Evolutionary conservation across 257 asterid species (phyloP), one percentile per base, ranked within the genome.

Genomic region (Nicotiana attenuata): DNA sequence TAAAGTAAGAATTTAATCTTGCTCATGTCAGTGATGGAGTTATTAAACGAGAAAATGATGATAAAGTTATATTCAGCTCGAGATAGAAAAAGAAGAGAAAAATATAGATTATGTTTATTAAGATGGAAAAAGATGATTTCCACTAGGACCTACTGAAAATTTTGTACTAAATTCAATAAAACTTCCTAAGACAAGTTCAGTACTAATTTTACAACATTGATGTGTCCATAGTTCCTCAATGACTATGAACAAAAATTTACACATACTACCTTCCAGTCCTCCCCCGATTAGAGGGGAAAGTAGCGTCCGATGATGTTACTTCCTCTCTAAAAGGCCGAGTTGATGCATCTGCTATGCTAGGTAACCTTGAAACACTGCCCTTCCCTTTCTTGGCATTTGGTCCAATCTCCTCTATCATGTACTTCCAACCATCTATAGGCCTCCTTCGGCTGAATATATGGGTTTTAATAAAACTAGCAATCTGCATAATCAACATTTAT

Each of bases 381-480:
- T 91, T 91, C 67, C 97, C 93, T 89, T 80, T 92, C 90, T 84
- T 92, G 7, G 99, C 92, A 84, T 96, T 94, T 13, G 97, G 98
- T 38, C 98, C 99, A 9, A 92, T 92, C 75, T 86, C 95, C 78
- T 96, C 99, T 56, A 96, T 96, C 98, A 96, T 94, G 90, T 92
- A 91, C 87, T 90, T 96, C 98, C 99, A 96, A 47, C 98, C 98
- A 67, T 94, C 98, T 24, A 92, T 90, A 1, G 98, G 98, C 88
- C 91, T 83, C 80, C 88, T 85, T 15, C 88, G 84, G 77, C 91
- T 88, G 81, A 88, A 88, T 85, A 88, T 88, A 78, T 94, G 99
- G 2, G 92, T 89, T 84, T 94, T 94, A 76, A 93, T 92, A 82
- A 96, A 94, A 88, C 98, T 96, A 3, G 97, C 99, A 82, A 96